A percentile compares a stretch with the other conserved stretches of the same genome.
phyloP scores from a whole-genome alignment of 2,329 filamentous ascomycete genomes.

The Aspergillus awamori region DNA sequence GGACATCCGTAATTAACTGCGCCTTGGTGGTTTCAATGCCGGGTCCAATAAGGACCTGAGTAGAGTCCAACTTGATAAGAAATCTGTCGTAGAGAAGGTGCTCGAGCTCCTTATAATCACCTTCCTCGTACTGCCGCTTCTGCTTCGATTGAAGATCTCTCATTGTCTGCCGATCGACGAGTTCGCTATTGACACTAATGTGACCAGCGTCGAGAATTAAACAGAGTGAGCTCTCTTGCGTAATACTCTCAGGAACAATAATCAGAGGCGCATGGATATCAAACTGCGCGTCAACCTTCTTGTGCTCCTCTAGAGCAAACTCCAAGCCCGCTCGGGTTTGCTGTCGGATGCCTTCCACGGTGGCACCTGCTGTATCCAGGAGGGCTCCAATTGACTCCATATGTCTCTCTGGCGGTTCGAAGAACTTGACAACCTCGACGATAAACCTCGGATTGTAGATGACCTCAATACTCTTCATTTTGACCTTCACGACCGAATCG shows the following conservation, averaged over 20 bases:
- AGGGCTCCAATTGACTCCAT: slow-evolving; percentile 98
- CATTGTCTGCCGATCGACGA: slow-evolving; percentile 89
- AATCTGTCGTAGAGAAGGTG: slow-evolving; percentile 98
- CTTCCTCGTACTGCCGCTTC: slow-evolving; percentile 79
- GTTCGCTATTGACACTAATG: slow-evolving; percentile 87
- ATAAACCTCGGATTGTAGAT: slow-evolving; percentile 97
- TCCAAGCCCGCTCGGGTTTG: slow-evolving; percentile 95
- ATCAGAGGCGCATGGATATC: slow-evolving; percentile 95
- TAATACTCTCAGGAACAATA: slow-evolving; percentile 93
- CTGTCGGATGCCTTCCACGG: slow-evolving; percentile 90
- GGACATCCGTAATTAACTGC: slow-evolving; percentile 70
- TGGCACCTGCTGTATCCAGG: slow-evolving; percentile 93
- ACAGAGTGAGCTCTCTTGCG: slow-evolving; percentile 76
- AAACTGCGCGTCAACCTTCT: slow-evolving; percentile 93
- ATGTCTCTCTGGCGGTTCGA: slow-evolving; percentile 91
- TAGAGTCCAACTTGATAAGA: slow-evolving; percentile 86
- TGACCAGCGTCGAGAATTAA: slow-evolving; percentile 96
- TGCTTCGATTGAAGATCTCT: slow-evolving; percentile 90
- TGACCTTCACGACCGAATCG: slow-evolving; percentile 85
- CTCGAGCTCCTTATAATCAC: slow-evolving; percentile 85
- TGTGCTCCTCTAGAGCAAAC: slow-evolving; percentile 96
- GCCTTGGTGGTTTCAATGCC: slow-evolving; percentile 87
- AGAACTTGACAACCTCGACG: slow-evolving; percentile 89
- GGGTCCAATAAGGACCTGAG: slow-evolving; percentile 91
- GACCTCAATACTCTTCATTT: slow-evolving; percentile 92